Evolutionary conservation across 192 early-diverging fungal species (phyloP), one percentile per base, ranked within the genome.

Genomic region (Dimargaris xerosporica): DNA sequence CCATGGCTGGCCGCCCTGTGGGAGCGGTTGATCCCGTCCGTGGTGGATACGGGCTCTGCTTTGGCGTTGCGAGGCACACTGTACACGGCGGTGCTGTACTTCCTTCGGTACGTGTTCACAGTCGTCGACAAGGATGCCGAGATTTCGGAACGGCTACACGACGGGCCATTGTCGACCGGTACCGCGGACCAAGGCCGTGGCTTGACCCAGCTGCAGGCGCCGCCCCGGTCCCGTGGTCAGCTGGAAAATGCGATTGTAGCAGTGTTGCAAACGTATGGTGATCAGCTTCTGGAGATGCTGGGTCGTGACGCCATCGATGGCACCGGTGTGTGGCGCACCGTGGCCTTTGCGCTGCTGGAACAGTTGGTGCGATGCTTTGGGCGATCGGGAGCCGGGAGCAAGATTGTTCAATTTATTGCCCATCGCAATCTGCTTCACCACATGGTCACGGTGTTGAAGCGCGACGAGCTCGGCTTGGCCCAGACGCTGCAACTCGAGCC

Each of bases 231-330:
- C 34, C 34, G 34, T 39, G 61, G 48, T 42, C 64, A 52, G 44
- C 54, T 72, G 5, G 76, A 80, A 62, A 63, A 65, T 25, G 67
- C 66, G 47, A 78, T 83, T 29, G 66, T 82, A 15, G 65, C 78
- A 0, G 71, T 75, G 1, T 69, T 85, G 3, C 64, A 74, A 28
- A 67, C 73, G 2, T 64, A 74, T 41, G 85, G 88, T 13, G 89
- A 91, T 41, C 73, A 79, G 16, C 70, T 94, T 50, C 72, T 94
- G 28, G 86, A 90, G 59, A 63, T 81, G 0, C 68, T 89, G 9
- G 83, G 85, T 60, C 74, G 79, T 5, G 95, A 98, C 73, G 95
- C 92, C 0, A 80, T 85, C 2, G 88, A 91, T 63, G 87, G 83
- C 6, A 77, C 80, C 30, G 83, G 82, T 44, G 81, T 88, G 3